These are phyloP conservation scores for Puccinia horiana DNA, from an alignment of 1,284 basidiomycete genomes.

Conservation along the genomic window DNA sequence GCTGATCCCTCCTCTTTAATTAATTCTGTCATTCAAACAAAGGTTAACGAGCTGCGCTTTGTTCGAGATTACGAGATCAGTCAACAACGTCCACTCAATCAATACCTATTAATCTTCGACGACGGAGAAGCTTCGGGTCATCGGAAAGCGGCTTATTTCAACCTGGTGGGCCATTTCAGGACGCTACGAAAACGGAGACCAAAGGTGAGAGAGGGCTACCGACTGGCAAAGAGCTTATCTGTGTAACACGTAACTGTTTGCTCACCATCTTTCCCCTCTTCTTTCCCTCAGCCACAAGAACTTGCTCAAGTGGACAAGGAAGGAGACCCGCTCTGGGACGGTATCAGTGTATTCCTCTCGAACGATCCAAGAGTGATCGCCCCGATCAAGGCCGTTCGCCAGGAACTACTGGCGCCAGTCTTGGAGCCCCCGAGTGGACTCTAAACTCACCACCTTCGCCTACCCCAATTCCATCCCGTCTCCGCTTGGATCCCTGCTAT, in stretches of 20 bases:
- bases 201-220: too few relatives aligned
- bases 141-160: constrained; percentile 42
- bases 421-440: constrained; percentile 7
- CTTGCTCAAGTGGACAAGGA: not conserved
- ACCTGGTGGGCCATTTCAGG: constrained; percentile 32
- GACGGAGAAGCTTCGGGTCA: constrained; percentile 28
- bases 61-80: constrained; percentile 47
- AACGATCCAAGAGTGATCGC: constrained; percentile 19
- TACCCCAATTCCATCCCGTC: not conserved
- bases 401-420: constrained; percentile 11
- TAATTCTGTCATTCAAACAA: not conserved
- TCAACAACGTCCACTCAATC: constrained; percentile 30
- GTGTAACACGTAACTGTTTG: not conserved
- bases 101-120: constrained; percentile 39
- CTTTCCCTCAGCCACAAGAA: constrained; percentile 16
- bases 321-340: constrained; percentile 36
- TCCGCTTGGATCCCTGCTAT: too few relatives aligned
- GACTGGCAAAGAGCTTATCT: not conserved
- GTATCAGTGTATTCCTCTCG: constrained; percentile 23
- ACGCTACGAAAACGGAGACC: constrained; percentile 44
- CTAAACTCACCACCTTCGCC: not conserved
- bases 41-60: constrained; percentile 33
- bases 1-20: not conserved
- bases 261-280: not conserved
- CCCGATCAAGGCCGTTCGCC: constrained; percentile 9